Conservation (phyloP, 1,284 basidiomycete genomes). For the Austropuccinia psidii region DNA sequence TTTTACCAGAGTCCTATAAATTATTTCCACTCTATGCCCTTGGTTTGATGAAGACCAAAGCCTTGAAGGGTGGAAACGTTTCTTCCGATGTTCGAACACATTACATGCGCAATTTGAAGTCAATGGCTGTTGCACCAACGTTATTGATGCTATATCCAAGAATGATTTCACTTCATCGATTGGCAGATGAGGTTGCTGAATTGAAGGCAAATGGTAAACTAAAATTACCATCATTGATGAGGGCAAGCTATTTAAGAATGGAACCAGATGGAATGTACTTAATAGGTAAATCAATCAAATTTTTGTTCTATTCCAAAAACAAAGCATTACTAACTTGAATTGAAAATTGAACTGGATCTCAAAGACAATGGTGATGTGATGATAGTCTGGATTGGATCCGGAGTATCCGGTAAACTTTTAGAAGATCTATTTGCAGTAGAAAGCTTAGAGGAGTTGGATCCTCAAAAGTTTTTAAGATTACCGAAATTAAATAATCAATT, state of each 20-base stretch:
- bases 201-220: conserved; percentile 58
- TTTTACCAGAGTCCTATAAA: conserved; percentile 90
- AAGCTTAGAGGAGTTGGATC: conserved; percentile 64
- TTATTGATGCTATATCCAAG: conserved; percentile 82
- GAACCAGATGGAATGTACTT: conserved; percentile 82
- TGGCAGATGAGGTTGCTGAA: conserved; percentile 65
- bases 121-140: conserved; percentile 61
- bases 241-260: conserved; percentile 80
- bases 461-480: conserved; percentile 49
- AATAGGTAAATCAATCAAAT: conserved; percentile 57
- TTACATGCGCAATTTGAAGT: conserved; percentile 67
- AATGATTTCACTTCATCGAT: conserved; percentile 78
- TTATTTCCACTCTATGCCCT: conserved; percentile 76
- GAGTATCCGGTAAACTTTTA: conserved; percentile 71
- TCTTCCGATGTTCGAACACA: conserved; percentile 87
- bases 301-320: neutral
- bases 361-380: conserved; percentile 89
- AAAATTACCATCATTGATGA: conserved; percentile 69
- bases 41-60: conserved; percentile 79
- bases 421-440: conserved; percentile 79
- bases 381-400: conserved; percentile 83
- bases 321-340: neutral
- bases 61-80: conserved; percentile 86
- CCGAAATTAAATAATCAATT: conserved; percentile 56
- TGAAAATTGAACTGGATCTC: conserved; percentile 8